Percentiles rank a stretch among this genome's conserved stretches.
These are phyloP conservation scores for Cyathus striatus DNA, from an alignment of 768 basidiomycete genomes.

Conservation along the genomic window DNA sequence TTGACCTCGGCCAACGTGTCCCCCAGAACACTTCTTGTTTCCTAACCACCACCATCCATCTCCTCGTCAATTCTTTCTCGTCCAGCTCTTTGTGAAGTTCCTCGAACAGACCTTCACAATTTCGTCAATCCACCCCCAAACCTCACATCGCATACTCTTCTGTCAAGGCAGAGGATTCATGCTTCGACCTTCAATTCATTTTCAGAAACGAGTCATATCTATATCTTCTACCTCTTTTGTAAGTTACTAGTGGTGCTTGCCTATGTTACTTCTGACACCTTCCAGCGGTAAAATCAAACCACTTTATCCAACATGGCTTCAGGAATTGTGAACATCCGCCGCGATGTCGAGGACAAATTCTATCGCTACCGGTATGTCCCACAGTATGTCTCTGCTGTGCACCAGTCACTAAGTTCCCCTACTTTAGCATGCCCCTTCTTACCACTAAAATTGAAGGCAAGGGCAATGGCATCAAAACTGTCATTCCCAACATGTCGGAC, in stretches of 20 bases:
- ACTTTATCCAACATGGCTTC: constrained; percentile 76
- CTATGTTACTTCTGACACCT: neutral
- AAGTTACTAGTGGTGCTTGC: constrained; percentile 13
- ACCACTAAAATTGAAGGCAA: constrained; percentile 97
- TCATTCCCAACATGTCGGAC: constrained; percentile 97
- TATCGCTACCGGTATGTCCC: constrained; percentile 81
- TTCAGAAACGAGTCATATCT: constrained; percentile 54
- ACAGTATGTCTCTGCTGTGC: too few relatives aligned
- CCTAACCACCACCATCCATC: constrained; percentile 22
- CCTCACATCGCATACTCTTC: constrained; percentile 42
- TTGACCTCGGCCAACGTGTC: constrained; percentile 18
- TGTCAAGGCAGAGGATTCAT: constrained; percentile 83
- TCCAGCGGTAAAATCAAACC: constrained; percentile 50
- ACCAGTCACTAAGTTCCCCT: too few relatives aligned
- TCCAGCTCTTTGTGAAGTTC: constrained; percentile 14
- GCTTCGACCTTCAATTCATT: constrained; percentile 85
- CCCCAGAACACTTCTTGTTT: constrained; percentile 12
- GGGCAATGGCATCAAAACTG: constrained; percentile 99
- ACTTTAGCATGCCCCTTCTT: constrained; percentile 86
- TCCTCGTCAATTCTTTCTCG: constrained; percentile 7
- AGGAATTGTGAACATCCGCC: constrained; percentile 87
- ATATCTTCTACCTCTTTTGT: constrained; percentile 52
- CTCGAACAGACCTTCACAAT: constrained; percentile 47
- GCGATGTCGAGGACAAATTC: constrained; percentile 95
- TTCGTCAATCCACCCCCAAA: constrained; percentile 50